Evolutionary conservation across 768 basidiomycete species (phyloP).

Genomic region (Suillus occidentalis): DNA sequence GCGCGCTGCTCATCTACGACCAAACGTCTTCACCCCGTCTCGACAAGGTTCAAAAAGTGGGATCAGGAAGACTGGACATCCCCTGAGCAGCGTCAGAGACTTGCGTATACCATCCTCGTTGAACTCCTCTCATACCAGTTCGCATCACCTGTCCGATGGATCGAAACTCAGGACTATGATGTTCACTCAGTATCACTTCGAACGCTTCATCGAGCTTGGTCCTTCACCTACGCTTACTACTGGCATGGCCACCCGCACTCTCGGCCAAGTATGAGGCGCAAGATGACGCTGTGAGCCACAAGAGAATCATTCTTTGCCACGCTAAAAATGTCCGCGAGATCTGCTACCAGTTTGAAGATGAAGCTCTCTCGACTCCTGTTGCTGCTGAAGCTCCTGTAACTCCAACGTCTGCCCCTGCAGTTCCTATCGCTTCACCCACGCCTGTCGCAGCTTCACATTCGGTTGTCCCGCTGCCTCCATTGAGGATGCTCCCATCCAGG

Average conservation of each 20-base stretch:
- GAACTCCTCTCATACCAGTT: constrained; percentile 98
- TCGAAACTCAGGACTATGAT: constrained; percentile 98
- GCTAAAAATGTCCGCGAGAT: constrained; percentile 97
- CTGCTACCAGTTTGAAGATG: constrained; percentile 97
- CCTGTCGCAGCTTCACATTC: constrained; percentile 48
- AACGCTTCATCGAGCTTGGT: constrained; percentile 93
- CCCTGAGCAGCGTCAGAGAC: constrained; percentile 80
- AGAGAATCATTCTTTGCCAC: constrained; percentile 84
- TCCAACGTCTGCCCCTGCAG: constrained; percentile 38
- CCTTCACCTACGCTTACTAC: constrained; percentile 89
- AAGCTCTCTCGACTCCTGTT: constrained; percentile 47
- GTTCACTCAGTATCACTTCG: constrained; percentile 83
- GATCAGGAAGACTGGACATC: constrained; percentile 87
- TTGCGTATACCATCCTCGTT: constrained; percentile 95
- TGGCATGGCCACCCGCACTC: constrained; percentile 88
- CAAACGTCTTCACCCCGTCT: constrained; percentile 95
- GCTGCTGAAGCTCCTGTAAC: constrained; percentile 30
- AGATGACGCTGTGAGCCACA: constrained; percentile 82
- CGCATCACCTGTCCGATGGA: constrained; percentile 99
- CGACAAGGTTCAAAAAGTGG: constrained; percentile 92
- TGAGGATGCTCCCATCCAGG: constrained; percentile 90
- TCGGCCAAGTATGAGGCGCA: constrained; percentile 88
- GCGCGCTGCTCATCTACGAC: constrained; percentile 93
- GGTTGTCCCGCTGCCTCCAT: constrained; percentile 67
- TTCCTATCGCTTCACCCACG: constrained; percentile 41